These are phyloP conservation scores for Castanea sativa DNA, from an alignment of 306 rosid genomes.

Conservation along the genomic window DNA sequence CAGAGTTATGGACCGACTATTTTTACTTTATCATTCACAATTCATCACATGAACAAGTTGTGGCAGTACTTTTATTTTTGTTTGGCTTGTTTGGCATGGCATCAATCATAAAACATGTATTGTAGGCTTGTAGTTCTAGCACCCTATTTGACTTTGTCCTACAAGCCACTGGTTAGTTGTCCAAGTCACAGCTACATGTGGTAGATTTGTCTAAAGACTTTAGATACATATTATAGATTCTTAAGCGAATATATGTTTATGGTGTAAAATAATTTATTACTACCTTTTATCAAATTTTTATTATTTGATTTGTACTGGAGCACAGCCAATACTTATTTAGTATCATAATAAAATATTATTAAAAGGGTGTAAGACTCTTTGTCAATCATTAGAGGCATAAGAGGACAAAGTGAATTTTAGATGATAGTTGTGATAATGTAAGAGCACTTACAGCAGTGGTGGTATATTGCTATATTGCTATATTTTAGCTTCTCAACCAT, in stretches of 20 bases:
- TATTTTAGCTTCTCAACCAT: no score
- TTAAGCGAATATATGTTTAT: background rate
- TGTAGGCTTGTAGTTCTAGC: background rate
- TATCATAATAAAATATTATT: no score
- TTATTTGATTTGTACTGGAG: background rate
- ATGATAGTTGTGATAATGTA: background rate
- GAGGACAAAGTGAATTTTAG: background rate
- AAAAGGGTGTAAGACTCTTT: no score
- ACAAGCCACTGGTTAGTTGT: background rate
- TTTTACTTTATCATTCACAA: no score
- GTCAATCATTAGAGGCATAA: no score
- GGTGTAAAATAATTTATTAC: background rate
- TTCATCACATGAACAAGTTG: no score
- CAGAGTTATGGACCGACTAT: no score
- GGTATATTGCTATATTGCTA: no score
- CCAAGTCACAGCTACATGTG: slow-evolving; percentile 11
- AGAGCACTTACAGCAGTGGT: no score
- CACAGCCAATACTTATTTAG: background rate
- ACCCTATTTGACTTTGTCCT: slow-evolving; percentile 10
- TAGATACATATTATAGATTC: background rate
- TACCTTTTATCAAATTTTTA: background rate
- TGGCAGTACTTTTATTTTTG: no score
- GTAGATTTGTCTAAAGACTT: background rate
- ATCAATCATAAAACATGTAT: background rate
- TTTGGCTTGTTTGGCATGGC: background rate